Conservation (phyloP, 805 yeast genomes). For the Saturnispora zaruensis region DNA sequence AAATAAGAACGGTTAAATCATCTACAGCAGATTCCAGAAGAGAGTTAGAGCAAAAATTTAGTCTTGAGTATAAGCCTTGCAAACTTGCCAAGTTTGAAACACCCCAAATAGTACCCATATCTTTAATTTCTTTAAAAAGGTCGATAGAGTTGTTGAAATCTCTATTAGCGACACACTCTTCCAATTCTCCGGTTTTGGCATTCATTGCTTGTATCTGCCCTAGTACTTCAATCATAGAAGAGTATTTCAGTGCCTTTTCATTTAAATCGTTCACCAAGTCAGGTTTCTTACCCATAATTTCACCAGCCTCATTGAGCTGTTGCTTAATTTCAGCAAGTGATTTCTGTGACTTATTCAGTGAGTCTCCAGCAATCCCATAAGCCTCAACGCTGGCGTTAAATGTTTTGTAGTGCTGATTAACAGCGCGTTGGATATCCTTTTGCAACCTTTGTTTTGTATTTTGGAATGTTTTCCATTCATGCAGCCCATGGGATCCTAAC, state of each 20-base stretch:
- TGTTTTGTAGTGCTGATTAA: slow-evolving; percentile 72
- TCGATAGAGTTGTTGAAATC: slow-evolving; percentile 46
- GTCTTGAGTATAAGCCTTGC: slow-evolving; percentile 39
- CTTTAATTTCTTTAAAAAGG: slow-evolving; percentile 30
- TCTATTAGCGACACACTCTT: slow-evolving; percentile 58
- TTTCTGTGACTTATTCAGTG: slow-evolving; percentile 55
- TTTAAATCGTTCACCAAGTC: slow-evolving; percentile 57
- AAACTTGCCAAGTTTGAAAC: slow-evolving; percentile 54
- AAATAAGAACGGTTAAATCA: slow-evolving; percentile 55
- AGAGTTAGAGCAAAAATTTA: slow-evolving; percentile 48
- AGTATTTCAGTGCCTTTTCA: slow-evolving; percentile 50
- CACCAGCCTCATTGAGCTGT: slow-evolving; percentile 16
- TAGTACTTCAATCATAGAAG: slow-evolving; percentile 62
- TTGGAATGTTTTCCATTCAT: slow-evolving; percentile 60
- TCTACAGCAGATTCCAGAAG: slow-evolving; percentile 69
- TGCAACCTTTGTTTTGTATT: slow-evolving; percentile 51
- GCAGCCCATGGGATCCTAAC: slow-evolving; percentile 69
- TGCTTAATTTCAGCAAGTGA: slow-evolving; percentile 19
- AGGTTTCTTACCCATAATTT: slow-evolving; percentile 35
- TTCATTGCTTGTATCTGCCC: slow-evolving; percentile 57
- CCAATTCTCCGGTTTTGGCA: slow-evolving; percentile 53
- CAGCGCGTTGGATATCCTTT: slow-evolving; percentile 54
- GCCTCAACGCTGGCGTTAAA: slow-evolving; percentile 83
- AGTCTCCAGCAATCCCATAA: slow-evolving; percentile 59
- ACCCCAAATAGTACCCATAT: slow-evolving; percentile 40